Evolutionary conservation across 805 yeast genomes (phyloP).

Genomic region (Candida argentea): DNA sequence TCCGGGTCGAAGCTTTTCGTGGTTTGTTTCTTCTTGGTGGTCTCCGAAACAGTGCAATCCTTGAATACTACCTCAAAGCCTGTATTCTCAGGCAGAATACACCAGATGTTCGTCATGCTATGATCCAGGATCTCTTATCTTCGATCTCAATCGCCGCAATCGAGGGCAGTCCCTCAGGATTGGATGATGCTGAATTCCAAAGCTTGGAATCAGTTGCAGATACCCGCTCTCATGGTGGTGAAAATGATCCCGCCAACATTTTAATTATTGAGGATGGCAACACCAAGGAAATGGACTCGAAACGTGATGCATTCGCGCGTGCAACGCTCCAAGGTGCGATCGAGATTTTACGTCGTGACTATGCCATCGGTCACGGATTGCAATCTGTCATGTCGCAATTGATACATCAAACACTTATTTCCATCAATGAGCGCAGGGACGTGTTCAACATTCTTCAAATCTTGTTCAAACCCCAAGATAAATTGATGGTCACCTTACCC

Average conservation of each 20-base stretch:
- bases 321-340: constrained; percentile 56
- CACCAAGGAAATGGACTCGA: constrained; percentile 31
- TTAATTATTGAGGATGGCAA: constrained; percentile 51
- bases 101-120: constrained; percentile 37
- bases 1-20: constrained; percentile 59
- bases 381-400: constrained; percentile 57
- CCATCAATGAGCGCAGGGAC: constrained; percentile 49
- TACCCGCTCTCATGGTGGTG: constrained; percentile 9
- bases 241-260: constrained; percentile 25
- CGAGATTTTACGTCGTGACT: constrained; percentile 51
- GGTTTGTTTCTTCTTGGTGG: constrained; percentile 72
- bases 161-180: constrained; percentile 44
- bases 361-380: constrained; percentile 47
- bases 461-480: constrained; percentile 51
- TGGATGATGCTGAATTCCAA: constrained; percentile 59
- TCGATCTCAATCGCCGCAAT: constrained; percentile 61
- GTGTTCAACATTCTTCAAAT: constrained; percentile 59
- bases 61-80: constrained; percentile 52
- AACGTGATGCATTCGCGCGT: constrained; percentile 60
- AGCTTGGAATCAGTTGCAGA: constrained; percentile 20
- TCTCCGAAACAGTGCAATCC: constrained; percentile 48
- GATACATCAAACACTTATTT: constrained; percentile 49
- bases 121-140: constrained; percentile 37
- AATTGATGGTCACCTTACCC: constrained; percentile 50
- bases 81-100: constrained; percentile 45